Base-by-base conservation (phyloP, 2,329 filamentous ascomycete genomes). In the Stagonosporopsis tanaceti region DNA sequence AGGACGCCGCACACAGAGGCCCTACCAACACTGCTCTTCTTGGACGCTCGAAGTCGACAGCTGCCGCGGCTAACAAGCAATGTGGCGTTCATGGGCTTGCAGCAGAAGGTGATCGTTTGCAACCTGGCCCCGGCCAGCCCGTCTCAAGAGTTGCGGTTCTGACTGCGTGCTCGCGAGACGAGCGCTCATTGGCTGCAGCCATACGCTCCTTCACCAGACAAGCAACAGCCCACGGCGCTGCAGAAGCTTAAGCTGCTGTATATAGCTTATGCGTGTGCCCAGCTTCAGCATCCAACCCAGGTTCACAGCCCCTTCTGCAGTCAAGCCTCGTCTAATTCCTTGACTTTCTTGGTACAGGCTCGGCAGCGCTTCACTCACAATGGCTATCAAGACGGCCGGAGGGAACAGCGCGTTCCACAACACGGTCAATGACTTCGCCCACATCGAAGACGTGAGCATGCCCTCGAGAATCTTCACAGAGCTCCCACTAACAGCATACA, bases 401-500 rank as follows among this genome's bases (percentile, higher is more conserved):
- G 70, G 70, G 30, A 73, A 73, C 58, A 64, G 61, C 48, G 70
- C 70, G 30, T 72, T 71, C 65, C 66, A 69, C 64, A 69, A 69
- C 53, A 92, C 89, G 77, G 84, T 92, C 80, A 91, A 91, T 72
- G 87, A 91, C 76, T 91, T 89, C 62, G 48, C 48, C 28, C 48
- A 51, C 40, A 51, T 51, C 14, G 48, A 51, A 42, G 48, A 51
- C 40, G 54, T 57, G 39, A 24, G 54, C 9, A 44, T 4, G 6
- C 6, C 28, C 32, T 32, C 14, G 25, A 9, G 2, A 2, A 14
- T 5, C 6, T 20, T 20, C 11, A 4, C 6, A 14, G 27, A 12
- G 25, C 6, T 17, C 4, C 7, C 2, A 20, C 38, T 57, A 28
- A 57, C 38, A 40, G 2, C 7, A 3, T 85, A 59, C 89, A 94